Conservation (phyloP, 192 early-diverging fungal genomes). For the Entrophospora sp. region DNA sequence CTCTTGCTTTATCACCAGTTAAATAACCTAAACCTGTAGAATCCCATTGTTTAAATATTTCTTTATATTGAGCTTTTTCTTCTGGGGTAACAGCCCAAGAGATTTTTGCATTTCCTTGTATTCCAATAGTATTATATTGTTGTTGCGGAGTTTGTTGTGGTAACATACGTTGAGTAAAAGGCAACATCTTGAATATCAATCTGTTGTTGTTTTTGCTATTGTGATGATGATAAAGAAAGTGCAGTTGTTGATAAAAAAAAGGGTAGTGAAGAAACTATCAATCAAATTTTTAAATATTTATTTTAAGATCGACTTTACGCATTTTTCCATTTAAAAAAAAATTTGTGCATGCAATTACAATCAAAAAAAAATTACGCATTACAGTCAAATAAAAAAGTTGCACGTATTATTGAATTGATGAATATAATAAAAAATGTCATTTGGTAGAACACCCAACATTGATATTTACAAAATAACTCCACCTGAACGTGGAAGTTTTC, state of each 20-base stretch:
- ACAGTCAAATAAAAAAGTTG: too few relatives aligned
- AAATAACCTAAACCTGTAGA: constrained; percentile 55
- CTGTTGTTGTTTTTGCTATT: not conserved
- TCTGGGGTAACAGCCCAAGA: constrained; percentile 49
- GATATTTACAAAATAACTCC: constrained; percentile 55
- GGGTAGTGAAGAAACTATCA: too few relatives aligned
- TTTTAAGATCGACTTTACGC: too few relatives aligned
- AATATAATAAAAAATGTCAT: constrained; percentile 54
- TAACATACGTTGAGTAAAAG: constrained; percentile 19
- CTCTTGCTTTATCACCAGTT: constrained; percentile 55
- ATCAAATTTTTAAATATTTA: too few relatives aligned
- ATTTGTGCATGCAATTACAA: too few relatives aligned
- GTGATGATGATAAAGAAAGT: too few relatives aligned
- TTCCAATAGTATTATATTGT: constrained; percentile 29
- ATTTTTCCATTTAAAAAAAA: too few relatives aligned
- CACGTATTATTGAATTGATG: too few relatives aligned
- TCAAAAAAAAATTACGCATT: too few relatives aligned
- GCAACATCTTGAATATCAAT: not conserved
- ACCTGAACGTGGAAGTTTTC: constrained; percentile 85
- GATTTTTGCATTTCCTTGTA: constrained; percentile 29
- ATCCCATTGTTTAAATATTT: constrained; percentile 73
- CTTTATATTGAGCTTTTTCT: constrained; percentile 48
- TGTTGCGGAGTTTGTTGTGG: constrained; percentile 32
- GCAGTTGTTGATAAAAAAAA: too few relatives aligned
- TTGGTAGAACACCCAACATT: constrained; percentile 61